Evolutionary conservation across 768 basidiomycete species (phyloP).

Genomic region (Hericium coralloides): DNA sequence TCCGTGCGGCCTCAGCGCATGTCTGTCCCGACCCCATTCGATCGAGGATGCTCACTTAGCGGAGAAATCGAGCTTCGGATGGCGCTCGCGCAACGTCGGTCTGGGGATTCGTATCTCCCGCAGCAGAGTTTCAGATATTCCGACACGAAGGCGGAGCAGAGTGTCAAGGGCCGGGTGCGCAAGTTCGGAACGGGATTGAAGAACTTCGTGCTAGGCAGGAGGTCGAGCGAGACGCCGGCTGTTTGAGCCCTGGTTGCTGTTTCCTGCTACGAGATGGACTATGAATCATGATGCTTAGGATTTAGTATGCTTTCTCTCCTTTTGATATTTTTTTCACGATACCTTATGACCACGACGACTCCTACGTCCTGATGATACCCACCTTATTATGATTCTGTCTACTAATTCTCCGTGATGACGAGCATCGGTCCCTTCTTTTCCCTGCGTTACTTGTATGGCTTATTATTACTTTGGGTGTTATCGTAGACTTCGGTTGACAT

Average conservation of each 20-base stretch:
- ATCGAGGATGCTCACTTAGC: slow-evolving; percentile 10
- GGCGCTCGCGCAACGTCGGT: slow-evolving; percentile 9
- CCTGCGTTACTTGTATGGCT: too few relatives aligned
- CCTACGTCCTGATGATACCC: neutral
- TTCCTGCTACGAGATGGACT: neutral
- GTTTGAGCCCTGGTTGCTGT: neutral
- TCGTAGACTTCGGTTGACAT: too few relatives aligned
- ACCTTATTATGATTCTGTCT: neutral
- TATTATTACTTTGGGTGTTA: too few relatives aligned
- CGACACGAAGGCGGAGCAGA: slow-evolving; percentile 5
- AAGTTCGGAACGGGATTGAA: neutral
- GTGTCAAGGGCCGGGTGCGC: neutral
- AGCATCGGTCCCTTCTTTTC: too few relatives aligned
- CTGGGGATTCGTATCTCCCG: neutral
- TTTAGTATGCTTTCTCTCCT: neutral
- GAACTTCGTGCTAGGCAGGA: neutral
- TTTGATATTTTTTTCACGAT: too few relatives aligned
- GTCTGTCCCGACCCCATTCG: slow-evolving; percentile 6
- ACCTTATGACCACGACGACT: neutral
- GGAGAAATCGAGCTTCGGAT: slow-evolving; percentile 13
- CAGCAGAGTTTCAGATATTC: neutral
- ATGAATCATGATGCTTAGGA: neutral
- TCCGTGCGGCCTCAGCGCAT: slow-evolving; percentile 9
- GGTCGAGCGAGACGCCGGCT: neutral
- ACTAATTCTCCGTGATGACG: neutral